Evolutionary conservation across 179 eudicot genomes (phyloP), one percentile per base, ranked within the genome.

Genomic region (Silene noctiflora): DNA sequence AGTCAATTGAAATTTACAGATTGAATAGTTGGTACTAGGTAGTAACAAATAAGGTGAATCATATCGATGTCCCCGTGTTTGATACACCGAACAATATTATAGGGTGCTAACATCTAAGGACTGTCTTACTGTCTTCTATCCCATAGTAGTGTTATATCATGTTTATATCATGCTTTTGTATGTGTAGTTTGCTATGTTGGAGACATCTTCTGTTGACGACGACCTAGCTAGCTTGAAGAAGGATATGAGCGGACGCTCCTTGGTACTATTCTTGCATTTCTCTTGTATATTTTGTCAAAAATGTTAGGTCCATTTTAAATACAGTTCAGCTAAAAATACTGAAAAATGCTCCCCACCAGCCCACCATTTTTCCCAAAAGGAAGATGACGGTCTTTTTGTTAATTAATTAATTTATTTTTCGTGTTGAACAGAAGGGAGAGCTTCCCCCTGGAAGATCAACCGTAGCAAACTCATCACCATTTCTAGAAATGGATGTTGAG

Each of bases 141-240:
- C 21, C 51, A 39, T 3, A 35, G 46, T 66, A 0, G 13, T 66
- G 20, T 25, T 13, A 64, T 25, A 64, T 27, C 31, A 27, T 53
- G n/a, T 19, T 3, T 53, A 53, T 24, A 10, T 73, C 63, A 59
- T 77, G 74, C 72, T 44, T 83, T 73, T 69, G 14, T 80, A 69
- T 78, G 63, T 69, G 63, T 80, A 96, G 99, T 96, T 96, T 90
- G 97, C 98, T 6, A 35, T 93, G 85, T 86, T 96, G 44, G 99
- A 96, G 87, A 84, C 84, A 79, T 87, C 97, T 74, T 93, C 98
- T 42, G 98, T 93, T 39, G 99, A 96, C 66, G 98, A 93, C 22
- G 99, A 96, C 76, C 89, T 96, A 44, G 96, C 86, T 69, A 81
- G 63, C 81, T 84, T 96, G 87, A 96, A 89, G 88, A 88, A 82